These are phyloP conservation scores for Priceomyces medius DNA, from an alignment of 805 yeast genomes.

Conservation along the genomic window DNA sequence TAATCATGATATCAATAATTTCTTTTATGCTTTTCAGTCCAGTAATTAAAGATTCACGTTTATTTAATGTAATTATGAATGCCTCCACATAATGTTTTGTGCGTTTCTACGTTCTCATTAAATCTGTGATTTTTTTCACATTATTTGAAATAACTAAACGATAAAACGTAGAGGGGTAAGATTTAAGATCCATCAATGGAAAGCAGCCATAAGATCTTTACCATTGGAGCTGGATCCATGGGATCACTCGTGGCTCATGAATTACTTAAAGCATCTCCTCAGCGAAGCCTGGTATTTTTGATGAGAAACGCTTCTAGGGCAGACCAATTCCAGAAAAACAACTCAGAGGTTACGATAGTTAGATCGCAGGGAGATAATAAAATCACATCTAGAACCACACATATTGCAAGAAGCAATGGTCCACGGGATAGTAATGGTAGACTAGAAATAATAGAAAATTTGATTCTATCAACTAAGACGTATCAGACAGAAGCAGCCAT, in stretches of 20 bases:
- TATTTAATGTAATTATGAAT: too few relatives aligned
- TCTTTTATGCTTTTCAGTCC: too few relatives aligned
- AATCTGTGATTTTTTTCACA: too few relatives aligned
- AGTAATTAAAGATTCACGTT: too few relatives aligned
- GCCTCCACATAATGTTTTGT: too few relatives aligned
- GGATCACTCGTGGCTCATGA: slow-evolving; percentile 49
- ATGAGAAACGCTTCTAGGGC: slow-evolving; percentile 43
- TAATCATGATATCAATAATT: slow-evolving; percentile 59
- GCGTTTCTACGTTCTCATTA: too few relatives aligned
- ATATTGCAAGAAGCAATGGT: slow-evolving; percentile 25
- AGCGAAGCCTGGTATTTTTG: slow-evolving; percentile 37
- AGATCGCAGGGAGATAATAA: slow-evolving; percentile 21
- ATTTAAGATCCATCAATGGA: slow-evolving; percentile 7
- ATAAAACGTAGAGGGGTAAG: too few relatives aligned
- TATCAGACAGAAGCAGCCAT: slow-evolving; percentile 69
- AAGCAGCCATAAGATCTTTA: slow-evolving; percentile 22
- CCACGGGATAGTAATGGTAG: slow-evolving; percentile 9
- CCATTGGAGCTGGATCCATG: slow-evolving; percentile 55
- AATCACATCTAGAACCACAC: slow-evolving; percentile 9
- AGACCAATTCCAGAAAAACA: slow-evolving; percentile 38
- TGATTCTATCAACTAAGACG: slow-evolving; percentile 79
- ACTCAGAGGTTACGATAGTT: slow-evolving; percentile 34
- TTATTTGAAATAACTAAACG: too few relatives aligned
- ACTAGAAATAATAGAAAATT: slow-evolving; percentile 42
- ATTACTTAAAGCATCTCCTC: slow-evolving; percentile 41